Base-by-base conservation (phyloP, 331 rosid species). In the Cydonia oblonga region DNA sequence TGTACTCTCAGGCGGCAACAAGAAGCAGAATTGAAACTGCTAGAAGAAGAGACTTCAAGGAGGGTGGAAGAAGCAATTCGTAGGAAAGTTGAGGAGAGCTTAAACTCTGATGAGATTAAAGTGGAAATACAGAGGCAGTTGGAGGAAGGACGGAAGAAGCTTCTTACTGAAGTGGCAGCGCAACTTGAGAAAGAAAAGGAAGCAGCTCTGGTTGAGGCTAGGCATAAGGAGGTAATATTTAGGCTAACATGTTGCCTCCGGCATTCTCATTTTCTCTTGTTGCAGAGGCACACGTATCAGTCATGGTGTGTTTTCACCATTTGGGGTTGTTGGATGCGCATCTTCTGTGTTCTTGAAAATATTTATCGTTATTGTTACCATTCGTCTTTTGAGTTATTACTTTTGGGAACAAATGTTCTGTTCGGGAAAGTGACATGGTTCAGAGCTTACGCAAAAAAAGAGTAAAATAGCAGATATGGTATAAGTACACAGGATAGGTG, bases 181-280 rank as follows among this genome's bases (percentile, higher is more conserved):
- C 96, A 84, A 75, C 96, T 95, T 70, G 92, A 89, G 86, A 89
- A 91, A 79, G 97, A 89, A 85, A 90, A 91, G 82, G 93, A 90
- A 79, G 87, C 84, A 52, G 87, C 97, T 71, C 75, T 88, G 73
- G 49, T 86, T 22, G 97, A 91, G 80, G 96, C 99, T 40, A 87
- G 84, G 69, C 80, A 52, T 76, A 91, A 86, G 79, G 99, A 95
- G 97, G 99, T 95, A 87, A 42, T 2, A 57, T 8, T 81, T 57
- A 20, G 32, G 25, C 54, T 52, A 57, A 2, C 28, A 12, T 62
- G 61, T 24, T 51, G 32, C 23, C 64, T 52, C 46, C 28, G 51
- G 25, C 11, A 70, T 78, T 78, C 40, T 57, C 15, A 19, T 11
- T 40, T 29, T 75, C 46, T 75, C 54, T 66, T 46, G 44, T 35